Conservation (phyloP, 768 basidiomycete species). For the Daedalea quercina region DNA sequence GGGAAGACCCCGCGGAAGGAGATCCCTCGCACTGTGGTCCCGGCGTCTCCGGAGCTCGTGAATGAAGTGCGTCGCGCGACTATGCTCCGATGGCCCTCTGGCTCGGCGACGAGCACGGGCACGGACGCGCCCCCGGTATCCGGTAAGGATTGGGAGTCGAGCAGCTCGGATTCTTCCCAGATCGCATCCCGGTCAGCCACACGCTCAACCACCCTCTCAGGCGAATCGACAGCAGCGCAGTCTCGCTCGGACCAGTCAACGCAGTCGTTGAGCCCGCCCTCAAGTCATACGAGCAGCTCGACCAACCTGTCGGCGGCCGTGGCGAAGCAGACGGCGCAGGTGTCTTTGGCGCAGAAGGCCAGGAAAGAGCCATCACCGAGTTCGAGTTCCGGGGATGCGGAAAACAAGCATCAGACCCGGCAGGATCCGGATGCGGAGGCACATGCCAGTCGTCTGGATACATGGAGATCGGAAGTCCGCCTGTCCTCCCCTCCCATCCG, state of each 20-base stretch:
- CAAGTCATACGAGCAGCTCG: conserved; percentile 13
- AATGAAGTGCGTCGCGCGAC: conserved; percentile 16
- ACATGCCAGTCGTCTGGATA: conserved; percentile 12
- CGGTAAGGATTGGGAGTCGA: conserved; percentile 5
- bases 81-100: conserved; percentile 6
- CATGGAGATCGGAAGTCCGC: conserved; percentile 19
- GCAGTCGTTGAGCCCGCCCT: conserved; percentile 10
- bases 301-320: conserved; percentile 10
- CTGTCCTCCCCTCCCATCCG: conserved; percentile 2
- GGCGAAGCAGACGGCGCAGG: conserved; percentile 10
- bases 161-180: conserved; percentile 11
- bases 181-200: background rate
- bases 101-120: background rate
- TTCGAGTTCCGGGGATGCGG: background rate
- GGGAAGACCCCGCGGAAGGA: background rate
- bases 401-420: too few species aligned
- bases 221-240: background rate
- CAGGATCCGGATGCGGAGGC: background rate
- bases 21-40: conserved; percentile 2
- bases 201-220: background rate
- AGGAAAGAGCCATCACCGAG: background rate
- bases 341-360: background rate
- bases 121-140: background rate
- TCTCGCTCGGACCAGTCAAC: background rate
- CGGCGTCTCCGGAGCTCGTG: conserved; percentile 17